Conservation (phyloP, 345 rosid genomes). For the Hibiscus syriacus region DNA sequence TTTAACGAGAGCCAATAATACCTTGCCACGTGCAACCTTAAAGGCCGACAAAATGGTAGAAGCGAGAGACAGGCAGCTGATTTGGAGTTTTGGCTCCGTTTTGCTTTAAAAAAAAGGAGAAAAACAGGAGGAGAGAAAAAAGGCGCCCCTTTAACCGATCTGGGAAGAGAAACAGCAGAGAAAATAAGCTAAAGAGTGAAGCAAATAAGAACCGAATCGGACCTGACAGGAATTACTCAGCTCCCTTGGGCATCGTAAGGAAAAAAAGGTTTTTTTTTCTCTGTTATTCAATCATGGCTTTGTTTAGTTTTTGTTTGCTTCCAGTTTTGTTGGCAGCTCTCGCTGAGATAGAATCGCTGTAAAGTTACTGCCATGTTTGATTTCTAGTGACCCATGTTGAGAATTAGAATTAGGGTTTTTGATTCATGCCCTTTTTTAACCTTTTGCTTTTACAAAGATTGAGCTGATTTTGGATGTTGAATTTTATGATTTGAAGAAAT, state of each 20-base stretch:
- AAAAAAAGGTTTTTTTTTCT: background rate
- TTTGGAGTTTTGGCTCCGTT: background rate
- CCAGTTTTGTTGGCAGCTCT: background rate
- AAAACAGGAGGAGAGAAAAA: background rate
- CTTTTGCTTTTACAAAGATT: background rate
- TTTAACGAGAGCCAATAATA: background rate
- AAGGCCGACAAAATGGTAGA: background rate
- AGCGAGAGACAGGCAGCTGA: background rate
- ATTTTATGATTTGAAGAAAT: background rate
- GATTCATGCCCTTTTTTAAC: background rate
- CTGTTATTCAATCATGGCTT: background rate
- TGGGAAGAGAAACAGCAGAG: background rate
- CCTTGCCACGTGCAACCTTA: background rate
- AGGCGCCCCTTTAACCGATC: slow-evolving; percentile 4
- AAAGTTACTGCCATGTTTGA: background rate
- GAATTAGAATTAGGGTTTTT: background rate
- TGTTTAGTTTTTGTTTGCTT: background rate
- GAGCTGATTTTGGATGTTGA: background rate
- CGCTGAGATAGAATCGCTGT: background rate
- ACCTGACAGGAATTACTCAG: background rate
- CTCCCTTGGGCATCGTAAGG: background rate
- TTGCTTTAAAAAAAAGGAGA: background rate
- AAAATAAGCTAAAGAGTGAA: background rate
- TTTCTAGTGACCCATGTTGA: background rate
- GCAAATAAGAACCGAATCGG: background rate